Base-by-base conservation (phyloP, 768 basidiomycete genomes). In the Pisolithus sp. region DNA sequence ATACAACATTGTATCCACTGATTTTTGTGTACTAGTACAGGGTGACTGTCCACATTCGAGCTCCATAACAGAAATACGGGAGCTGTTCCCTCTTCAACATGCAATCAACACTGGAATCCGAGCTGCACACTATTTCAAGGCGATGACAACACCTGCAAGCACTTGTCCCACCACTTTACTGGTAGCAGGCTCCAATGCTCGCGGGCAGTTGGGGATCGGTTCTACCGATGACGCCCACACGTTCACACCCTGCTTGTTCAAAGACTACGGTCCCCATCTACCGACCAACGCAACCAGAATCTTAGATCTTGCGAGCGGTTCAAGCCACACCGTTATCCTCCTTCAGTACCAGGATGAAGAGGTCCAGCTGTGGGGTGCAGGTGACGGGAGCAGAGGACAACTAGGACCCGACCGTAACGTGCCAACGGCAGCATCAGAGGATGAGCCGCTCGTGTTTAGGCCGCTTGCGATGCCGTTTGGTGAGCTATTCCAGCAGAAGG, bases 311-410 rank as follows among this genome's bases (percentile, higher is more conserved):
- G 79, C 78, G 1, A 78, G 77, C 44, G 87, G 93, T 1, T 85
- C 89, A 2, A 91, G 89, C 55, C 93, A 95, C 61, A 85, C 92
- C 0, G 65, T 95, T 0, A 63, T 82, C 7, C 74, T 95, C 12
- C 63, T 89, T 13, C 60, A 67, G n/a, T 70, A 73, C 52, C 26
- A 48, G 7, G 53, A 56, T n/a, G 64, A 62, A 12, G 56, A 46
- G 1, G 63, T 55, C 12, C 75, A 79, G 48, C 63, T 93, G 5
- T 90, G 88, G 81, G 89, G 83, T 0, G 80, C 80, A 51, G 93
- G 93, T 4, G 84, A 87, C 51, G 84, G 85, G 20, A 63, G 71
- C 1, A 70, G 67, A 47, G 88, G 89, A 0, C 93, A 95, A 58
- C 79, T 94, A 1, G 90, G 89, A 5, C 71, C 66, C 0, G 59